These are phyloP conservation scores for Saccharomycopsis fermentans DNA, from an alignment of 805 yeast species.

Conservation along the genomic window DNA sequence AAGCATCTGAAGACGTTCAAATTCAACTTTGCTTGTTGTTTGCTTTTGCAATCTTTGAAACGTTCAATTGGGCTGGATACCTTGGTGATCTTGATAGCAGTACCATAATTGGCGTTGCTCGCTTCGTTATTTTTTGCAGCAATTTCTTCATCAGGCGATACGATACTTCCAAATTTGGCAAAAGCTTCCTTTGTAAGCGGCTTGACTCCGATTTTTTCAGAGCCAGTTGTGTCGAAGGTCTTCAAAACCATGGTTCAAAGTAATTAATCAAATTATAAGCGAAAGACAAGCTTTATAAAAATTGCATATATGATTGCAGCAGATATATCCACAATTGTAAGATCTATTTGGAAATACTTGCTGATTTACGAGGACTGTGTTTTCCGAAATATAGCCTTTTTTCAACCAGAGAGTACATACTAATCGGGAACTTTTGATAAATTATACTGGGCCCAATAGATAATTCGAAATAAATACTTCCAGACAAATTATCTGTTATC, in stretches of 20 bases:
- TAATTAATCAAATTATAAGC: not conserved
- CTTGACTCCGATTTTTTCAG: conserved; percentile 5
- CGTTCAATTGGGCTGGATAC: conserved; percentile 60
- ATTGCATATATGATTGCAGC: too few relatives aligned
- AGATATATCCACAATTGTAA: too few relatives aligned
- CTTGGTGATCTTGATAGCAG: conserved; percentile 67
- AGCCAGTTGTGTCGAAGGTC: not conserved
- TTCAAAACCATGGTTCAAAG: not conserved
- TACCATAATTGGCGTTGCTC: conserved; percentile 78
- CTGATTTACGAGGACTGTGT: too few relatives aligned
- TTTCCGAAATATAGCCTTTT: too few relatives aligned
- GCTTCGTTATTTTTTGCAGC: not conserved
- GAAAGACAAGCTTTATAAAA: too few relatives aligned
- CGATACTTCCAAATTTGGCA: conserved; percentile 15
- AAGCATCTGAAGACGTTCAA: conserved; percentile 80
- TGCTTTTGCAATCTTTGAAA: conserved; percentile 34
- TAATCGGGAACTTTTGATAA: too few relatives aligned
- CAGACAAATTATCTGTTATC: too few relatives aligned
- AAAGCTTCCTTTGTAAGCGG: conserved; percentile 8
- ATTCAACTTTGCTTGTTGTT: conserved; percentile 37
- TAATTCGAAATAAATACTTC: too few relatives aligned
- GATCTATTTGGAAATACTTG: too few relatives aligned
- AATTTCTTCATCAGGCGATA: conserved; percentile 17
- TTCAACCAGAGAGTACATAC: too few relatives aligned
- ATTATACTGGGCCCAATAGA: too few relatives aligned